Evolutionary conservation across 2,329 filamentous ascomycete genomes (phyloP).

Genomic region (Aspergillus sp.): DNA sequence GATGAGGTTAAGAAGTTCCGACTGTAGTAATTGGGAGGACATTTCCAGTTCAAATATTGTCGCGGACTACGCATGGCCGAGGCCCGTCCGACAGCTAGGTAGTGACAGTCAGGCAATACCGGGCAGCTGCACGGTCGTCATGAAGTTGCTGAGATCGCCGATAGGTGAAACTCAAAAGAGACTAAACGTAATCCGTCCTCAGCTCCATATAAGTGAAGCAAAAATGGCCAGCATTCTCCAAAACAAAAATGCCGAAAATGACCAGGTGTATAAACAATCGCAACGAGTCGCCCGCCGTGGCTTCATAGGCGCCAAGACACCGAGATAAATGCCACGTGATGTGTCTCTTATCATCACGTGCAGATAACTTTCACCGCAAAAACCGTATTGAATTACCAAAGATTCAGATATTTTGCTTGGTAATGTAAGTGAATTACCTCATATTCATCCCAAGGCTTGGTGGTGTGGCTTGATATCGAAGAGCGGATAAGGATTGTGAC

Average conservation of each 20-base stretch:
- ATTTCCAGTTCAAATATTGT: constrained; percentile 53
- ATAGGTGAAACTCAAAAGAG: background rate
- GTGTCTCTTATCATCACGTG: constrained; percentile 6
- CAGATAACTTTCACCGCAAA: background rate
- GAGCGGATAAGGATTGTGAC: constrained; percentile 13
- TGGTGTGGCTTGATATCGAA: background rate
- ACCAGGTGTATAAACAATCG: constrained; percentile 6
- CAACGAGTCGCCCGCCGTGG: constrained; percentile 1
- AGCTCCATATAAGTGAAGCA: background rate
- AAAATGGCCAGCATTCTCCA: background rate
- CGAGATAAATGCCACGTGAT: constrained; percentile 19
- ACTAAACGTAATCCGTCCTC: background rate
- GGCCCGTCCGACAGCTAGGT: constrained; percentile 13
- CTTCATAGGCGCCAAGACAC: constrained; percentile 21
- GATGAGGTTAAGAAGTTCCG: constrained; percentile 85
- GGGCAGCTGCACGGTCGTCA: constrained; percentile 16
- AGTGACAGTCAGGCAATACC: constrained; percentile 14
- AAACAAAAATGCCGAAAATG: background rate
- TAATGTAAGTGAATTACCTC: background rate
- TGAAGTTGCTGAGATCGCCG: constrained; percentile 1
- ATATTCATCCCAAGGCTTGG: background rate
- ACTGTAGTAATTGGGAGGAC: constrained; percentile 86
- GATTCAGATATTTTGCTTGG: background rate
- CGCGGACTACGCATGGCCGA: constrained; percentile 31
- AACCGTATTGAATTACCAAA: background rate